phyloP scores from a whole-genome alignment of 345 rosid species.

The Gossypium herbaceum region DNA sequence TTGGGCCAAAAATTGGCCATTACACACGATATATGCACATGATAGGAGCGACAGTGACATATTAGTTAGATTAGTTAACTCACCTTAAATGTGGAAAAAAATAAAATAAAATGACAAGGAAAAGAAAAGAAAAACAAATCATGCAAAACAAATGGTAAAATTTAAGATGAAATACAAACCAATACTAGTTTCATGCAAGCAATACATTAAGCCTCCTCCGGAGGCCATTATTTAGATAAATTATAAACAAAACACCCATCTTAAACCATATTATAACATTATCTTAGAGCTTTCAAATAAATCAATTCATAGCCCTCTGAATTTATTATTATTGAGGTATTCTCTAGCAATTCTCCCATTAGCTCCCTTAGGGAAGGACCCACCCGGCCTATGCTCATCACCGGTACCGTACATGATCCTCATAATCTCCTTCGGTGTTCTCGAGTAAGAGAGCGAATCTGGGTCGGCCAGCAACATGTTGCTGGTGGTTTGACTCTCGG shows the following conservation, averaged over 20 bases:
- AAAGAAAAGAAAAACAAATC: neutral
- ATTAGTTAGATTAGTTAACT: too few species aligned
- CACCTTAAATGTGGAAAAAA: too few species aligned
- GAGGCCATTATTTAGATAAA: too few species aligned
- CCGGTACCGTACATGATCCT: conserved; percentile 36
- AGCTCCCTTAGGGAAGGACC: conserved; percentile 40
- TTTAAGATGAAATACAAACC: neutral
- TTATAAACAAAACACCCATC: too few species aligned
- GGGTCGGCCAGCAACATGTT: conserved; percentile 33
- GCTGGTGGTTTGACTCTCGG: conserved; percentile 30
- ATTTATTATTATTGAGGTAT: neutral
- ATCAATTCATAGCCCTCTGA: neutral
- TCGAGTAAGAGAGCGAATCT: conserved; percentile 25
- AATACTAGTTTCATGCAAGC: neutral
- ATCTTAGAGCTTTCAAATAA: neutral
- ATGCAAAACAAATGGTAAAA: neutral
- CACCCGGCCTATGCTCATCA: conserved; percentile 25
- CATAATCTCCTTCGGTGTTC: conserved; percentile 36
- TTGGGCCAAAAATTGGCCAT: too few species aligned
- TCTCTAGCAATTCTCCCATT: conserved; percentile 36
- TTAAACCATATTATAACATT: too few species aligned
- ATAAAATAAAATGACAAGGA: too few species aligned
- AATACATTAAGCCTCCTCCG: neutral
- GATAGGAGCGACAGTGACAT: too few species aligned
- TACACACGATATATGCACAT: too few species aligned